Evolutionary conservation across 306 rosid species (phyloP).

Genomic region (Psophocarpus tetragonolobus): DNA sequence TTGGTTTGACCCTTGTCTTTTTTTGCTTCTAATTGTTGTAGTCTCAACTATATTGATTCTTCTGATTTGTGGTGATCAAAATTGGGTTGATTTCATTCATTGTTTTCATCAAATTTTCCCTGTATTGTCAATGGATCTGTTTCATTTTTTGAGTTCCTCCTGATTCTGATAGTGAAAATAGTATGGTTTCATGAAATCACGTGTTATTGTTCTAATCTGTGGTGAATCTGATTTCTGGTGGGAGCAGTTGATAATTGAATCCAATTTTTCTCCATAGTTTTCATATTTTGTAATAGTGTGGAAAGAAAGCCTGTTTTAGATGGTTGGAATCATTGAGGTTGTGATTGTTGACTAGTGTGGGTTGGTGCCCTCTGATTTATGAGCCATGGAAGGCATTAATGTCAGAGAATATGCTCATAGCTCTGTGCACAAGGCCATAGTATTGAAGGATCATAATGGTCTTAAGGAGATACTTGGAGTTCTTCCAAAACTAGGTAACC

Average conservation of each 20-base stretch:
- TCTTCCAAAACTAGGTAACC: constrained; percentile 63
- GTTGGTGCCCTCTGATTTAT: constrained; percentile 42
- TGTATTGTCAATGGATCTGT: not conserved
- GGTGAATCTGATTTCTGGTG: not conserved
- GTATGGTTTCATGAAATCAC: not conserved
- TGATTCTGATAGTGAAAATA: not conserved
- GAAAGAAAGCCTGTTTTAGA: not conserved
- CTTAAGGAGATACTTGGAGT: constrained; percentile 57
- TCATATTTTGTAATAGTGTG: not conserved
- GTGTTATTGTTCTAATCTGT: not conserved
- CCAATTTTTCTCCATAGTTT: not conserved
- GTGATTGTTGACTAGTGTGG: constrained; percentile 20
- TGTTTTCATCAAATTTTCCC: constrained; percentile 13
- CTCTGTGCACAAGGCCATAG: constrained; percentile 73
- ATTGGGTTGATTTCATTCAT: constrained; percentile 37
- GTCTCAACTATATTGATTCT: constrained; percentile 9
- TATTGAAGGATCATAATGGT: constrained; percentile 55
- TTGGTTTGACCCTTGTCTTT: constrained; percentile 7
- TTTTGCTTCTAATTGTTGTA: constrained; percentile 37
- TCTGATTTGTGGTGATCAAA: constrained; percentile 31
- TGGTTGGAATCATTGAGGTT: constrained; percentile 34
- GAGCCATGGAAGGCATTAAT: constrained; percentile 67
- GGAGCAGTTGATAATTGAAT: not conserved
- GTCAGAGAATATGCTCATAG: constrained; percentile 77
- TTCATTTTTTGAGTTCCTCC: constrained; percentile 33